Base-by-base conservation (phyloP, 805 yeast species). In the Zygotorulaspora danielsina region DNA sequence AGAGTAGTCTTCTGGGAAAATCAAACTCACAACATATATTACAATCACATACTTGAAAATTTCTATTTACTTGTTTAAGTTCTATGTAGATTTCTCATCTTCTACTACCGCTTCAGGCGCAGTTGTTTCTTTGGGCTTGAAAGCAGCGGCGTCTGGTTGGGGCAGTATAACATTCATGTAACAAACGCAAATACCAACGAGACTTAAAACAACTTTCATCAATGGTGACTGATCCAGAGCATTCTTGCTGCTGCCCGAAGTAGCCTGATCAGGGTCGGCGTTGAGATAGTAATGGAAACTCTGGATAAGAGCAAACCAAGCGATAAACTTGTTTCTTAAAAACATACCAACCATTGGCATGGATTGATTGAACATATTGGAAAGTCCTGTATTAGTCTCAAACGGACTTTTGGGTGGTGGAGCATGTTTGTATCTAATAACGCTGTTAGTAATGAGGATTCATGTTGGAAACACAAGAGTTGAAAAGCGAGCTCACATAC, bases 341-440 rank as follows among this genome's bases (percentile, higher is more conserved):
- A 78, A 78, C 78, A 78, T 76, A 33, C 83, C 83, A 3, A 80
- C 79, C 80, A 78, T 75, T 21, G 84, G 83, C 64, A 78, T 71
- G 12, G 80, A 67, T 57, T 74, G 83, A 29, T 75, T 58, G 3
- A 63, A 36, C 32, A 61, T 28, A 16, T 65, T 64, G 3, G 61
- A 46, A 1, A 57, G 61, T 32, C 75, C 64, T 59, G 73, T 65
- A 8, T 70, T 66, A 1, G 72, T 56, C 6, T 72, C 65, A 44
- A 71, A 71, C n/a, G 65, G 50, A 20, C 74, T 64, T 18, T 71
- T 65, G 47, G 71, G 71, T 26, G 76, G 72, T 36, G 75, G 70
- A n/a, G 57, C 54, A 51, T 75, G 80, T 38, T 54, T 54, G 63
- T 73, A 74, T 19, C 59, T 55, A 26, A 6, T 17, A 25, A 25